Percentiles rank a stretch among this genome's conserved stretches.
phyloP scores from a whole-genome alignment of 805 yeast species.

The Metschnikowia gruessii region DNA sequence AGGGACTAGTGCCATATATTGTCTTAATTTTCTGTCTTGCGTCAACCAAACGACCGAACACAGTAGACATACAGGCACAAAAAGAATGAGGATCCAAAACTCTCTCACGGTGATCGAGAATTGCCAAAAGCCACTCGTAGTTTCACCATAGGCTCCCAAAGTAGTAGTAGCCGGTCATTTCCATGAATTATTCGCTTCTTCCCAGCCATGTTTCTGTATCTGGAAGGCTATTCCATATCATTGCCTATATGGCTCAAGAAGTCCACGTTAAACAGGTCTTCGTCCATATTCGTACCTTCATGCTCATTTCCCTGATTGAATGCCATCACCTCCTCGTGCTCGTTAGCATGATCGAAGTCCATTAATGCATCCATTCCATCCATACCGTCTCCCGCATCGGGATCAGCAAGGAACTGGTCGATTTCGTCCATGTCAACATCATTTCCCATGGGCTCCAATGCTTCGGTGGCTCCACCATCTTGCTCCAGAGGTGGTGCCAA shows the following conservation, averaged over 20 bases:
- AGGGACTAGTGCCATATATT: too few species aligned
- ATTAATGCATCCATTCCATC: slow-evolving; percentile 23
- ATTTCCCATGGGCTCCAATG: slow-evolving; percentile 1
- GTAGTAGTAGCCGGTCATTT: too few species aligned
- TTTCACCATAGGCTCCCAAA: too few species aligned
- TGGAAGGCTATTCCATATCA: slow-evolving; percentile 24
- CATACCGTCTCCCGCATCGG: slow-evolving; percentile 14
- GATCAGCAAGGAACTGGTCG: slow-evolving; percentile 20
- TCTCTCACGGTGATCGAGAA: too few species aligned
- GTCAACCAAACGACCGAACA: too few species aligned
- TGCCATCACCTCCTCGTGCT: slow-evolving; percentile 9
- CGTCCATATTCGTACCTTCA: slow-evolving; percentile 23
- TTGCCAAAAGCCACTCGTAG: too few species aligned
- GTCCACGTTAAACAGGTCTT: slow-evolving; percentile 34
- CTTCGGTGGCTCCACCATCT: neutral
- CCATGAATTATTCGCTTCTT: too few species aligned
- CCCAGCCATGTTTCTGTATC: too few species aligned
- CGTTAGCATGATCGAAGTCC: slow-evolving; percentile 16
- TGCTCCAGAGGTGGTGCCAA: neutral
- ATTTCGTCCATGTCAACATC: slow-evolving; percentile 20
- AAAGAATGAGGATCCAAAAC: too few species aligned
- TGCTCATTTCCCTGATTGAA: slow-evolving; percentile 9
- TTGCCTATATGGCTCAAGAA: slow-evolving; percentile 35
- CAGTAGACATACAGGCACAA: too few species aligned
- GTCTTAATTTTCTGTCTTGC: too few species aligned